These are phyloP conservation scores for Candida odintsovae DNA, from an alignment of 805 yeast genomes.

Conservation along the genomic window DNA sequence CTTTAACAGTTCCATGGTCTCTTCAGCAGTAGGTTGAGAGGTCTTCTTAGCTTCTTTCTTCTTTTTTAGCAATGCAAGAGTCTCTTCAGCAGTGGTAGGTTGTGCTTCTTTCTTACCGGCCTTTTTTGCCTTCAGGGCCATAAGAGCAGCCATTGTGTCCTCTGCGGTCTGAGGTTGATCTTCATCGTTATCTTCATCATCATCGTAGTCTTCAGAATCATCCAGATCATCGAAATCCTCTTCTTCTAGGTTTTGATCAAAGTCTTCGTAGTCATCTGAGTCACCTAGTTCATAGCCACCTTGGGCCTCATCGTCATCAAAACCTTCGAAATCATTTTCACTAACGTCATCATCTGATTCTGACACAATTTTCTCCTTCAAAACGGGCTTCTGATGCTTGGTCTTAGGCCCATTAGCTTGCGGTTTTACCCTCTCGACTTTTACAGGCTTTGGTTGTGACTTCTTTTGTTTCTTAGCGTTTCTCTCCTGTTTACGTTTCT, in stretches of 20 bases:
- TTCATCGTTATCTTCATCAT: conserved; percentile 18
- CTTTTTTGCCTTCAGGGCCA: conserved; percentile 31
- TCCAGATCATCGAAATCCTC: conserved; percentile 16
- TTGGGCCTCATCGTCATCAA: conserved; percentile 8
- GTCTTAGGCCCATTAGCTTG: conserved; percentile 26
- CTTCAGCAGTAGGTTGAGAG: conserved; percentile 25
- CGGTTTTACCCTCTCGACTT: conserved; percentile 18
- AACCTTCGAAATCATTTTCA: conserved; percentile 23
- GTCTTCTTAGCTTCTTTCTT: conserved; percentile 14
- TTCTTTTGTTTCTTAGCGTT: conserved; percentile 27
- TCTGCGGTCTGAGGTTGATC: conserved; percentile 31
- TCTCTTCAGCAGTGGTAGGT: conserved; percentile 31
- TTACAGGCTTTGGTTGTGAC: conserved; percentile 5
- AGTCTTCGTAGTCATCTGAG: conserved; percentile 25
- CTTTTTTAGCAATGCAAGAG: conserved; percentile 35
- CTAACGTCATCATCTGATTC: conserved; percentile 12
- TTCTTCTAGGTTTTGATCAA: conserved; percentile 16
- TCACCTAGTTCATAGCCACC: conserved; percentile 14
- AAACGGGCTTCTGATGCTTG: conserved; percentile 23
- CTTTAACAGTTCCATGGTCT: conserved; percentile 30
- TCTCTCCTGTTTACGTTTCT: conserved; percentile 36
- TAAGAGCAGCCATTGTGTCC: conserved; percentile 40
- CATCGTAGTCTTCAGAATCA: conserved; percentile 12
- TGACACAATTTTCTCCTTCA: conserved; percentile 3
- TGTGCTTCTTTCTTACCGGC: conserved; percentile 17